Evolutionary conservation across 2,329 filamentous ascomycete species (phyloP).

Genomic region (Bipolaris victoriae): DNA sequence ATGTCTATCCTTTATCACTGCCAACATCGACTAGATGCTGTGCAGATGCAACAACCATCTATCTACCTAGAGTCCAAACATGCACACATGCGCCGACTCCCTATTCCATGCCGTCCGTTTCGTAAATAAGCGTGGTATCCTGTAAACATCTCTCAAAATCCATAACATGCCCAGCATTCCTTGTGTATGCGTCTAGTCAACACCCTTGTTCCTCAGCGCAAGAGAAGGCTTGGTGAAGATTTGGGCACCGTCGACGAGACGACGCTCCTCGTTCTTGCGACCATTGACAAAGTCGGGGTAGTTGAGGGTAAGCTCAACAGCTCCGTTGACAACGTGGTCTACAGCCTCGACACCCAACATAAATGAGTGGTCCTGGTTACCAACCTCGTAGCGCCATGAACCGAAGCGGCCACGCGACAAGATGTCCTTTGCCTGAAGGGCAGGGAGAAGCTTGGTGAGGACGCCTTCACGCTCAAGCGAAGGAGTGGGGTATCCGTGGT

Average conservation of each 20-base stretch:
- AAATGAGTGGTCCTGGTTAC: conserved; percentile 97
- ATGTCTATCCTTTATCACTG: conserved; percentile 1
- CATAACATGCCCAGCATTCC: conserved; percentile 21
- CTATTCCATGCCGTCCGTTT: conserved; percentile 13
- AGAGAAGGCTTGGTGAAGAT: conserved; percentile 55
- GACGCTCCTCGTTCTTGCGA: conserved; percentile 70
- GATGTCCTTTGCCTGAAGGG: conserved; percentile 89
- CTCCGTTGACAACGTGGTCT: conserved; percentile 87
- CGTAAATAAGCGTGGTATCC: conserved; percentile 24
- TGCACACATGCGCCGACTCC: conserved; percentile 14
- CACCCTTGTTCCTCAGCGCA: conserved; percentile 37
- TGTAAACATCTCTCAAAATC: conserved; percentile 15
- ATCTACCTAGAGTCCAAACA: conserved; percentile 12
- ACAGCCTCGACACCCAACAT: conserved; percentile 95
- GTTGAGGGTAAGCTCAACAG: conserved; percentile 91
- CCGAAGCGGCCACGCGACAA: conserved; percentile 96
- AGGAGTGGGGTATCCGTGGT: conserved; percentile 97
- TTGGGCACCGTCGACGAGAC: conserved; percentile 67
- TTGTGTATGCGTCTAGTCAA: conserved; percentile 23
- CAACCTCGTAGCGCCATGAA: conserved; percentile 96
- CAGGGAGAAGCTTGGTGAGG: conserved; percentile 88
- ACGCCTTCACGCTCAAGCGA: conserved; percentile 94
- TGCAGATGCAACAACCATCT: conserved; percentile 10
- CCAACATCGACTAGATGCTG: conserved; percentile 2
- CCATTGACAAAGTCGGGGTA: conserved; percentile 95